Evolutionary conservation across 1,284 basidiomycete genomes (phyloP), one percentile per base, ranked within the genome.

Genomic region (Tilletiaria anomala): DNA sequence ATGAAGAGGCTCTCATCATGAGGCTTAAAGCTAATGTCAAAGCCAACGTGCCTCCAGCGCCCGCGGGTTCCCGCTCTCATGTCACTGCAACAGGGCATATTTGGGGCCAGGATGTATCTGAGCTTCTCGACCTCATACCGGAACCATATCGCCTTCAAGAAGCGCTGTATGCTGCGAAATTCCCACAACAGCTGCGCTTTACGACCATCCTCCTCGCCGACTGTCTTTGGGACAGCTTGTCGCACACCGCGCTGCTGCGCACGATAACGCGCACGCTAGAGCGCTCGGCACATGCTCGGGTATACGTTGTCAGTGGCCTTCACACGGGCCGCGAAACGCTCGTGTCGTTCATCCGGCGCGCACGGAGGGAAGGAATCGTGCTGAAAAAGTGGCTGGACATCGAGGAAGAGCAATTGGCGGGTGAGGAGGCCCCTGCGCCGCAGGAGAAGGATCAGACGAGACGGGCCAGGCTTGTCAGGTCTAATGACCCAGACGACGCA

Each of bases 211-310:
- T 65, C 10, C 37, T 65, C 3, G 62, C 61, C n/a, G 62, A 65
- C 39, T 64, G 61, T 24, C 26, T 65, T 6, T 65, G 62, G 62
- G 62, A 65, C 39, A 54, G 53, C 2, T 45, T 65, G 15, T 57
- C 57, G 4, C 62, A 65, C 40, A 46, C 46, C 8, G 53, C 51
- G 24, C 41, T 65, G 32, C 45, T 64, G 35, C 56, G 55, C 44
- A 53, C 54, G 2, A 18, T 65, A 16, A 32, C 46, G 5, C 21
- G 17, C 0, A 44, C 54, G 26, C 40, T 65, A 16, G 33, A 37
- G 4, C 37, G 35, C n/a, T 35, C 49, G 1, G 12, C 11, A 1
- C 29, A 20, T 0, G 54, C 61, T 2, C 47, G 56, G 6, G 51
- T 65, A 5, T 48, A 58, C 37, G 54, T 65, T 26, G 56, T 64